These are phyloP conservation scores for Entrophospora sp. DNA, from an alignment of 192 early-diverging fungal genomes.

Conservation along the genomic window DNA sequence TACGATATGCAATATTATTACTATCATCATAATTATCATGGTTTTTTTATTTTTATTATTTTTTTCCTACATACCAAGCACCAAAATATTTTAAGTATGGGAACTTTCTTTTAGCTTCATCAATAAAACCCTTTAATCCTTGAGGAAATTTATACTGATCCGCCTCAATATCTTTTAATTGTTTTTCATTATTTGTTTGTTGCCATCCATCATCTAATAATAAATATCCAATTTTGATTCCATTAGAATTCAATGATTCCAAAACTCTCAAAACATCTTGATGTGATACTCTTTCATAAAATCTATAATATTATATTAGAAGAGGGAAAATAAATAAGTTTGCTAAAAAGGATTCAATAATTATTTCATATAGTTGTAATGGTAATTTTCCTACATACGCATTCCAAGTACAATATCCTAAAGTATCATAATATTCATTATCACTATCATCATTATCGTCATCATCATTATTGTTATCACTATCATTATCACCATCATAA, in stretches of 20 bases:
- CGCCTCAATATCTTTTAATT: conserved; percentile 28
- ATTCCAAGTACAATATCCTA: conserved; percentile 21
- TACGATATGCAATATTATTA: no score
- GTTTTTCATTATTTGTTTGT: conserved; percentile 14
- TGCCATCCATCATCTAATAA: conserved; percentile 54
- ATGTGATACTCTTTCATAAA: background rate
- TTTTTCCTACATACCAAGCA: conserved; percentile 46
- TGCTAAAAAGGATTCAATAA: no score
- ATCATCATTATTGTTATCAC: background rate
- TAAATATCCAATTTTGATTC: conserved; percentile 25
- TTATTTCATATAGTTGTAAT: no score
- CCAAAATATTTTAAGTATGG: conserved; percentile 36
- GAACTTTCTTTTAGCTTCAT: conserved; percentile 6
- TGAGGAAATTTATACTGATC: conserved; percentile 34
- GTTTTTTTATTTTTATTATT: no score
- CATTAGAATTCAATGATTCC: background rate
- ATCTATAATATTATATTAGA: background rate
- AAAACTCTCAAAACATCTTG: conserved; percentile 8
- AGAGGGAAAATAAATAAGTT: background rate
- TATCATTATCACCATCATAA: no score
- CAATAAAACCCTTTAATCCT: conserved; percentile 29
- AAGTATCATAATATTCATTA: conserved; percentile 6
- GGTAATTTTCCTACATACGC: no score
- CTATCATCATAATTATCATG: no score
- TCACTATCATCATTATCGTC: no score